Evolutionary conservation across 2,329 filamentous ascomycete species (phyloP).

Genomic region (Apiospora saccharicola): DNA sequence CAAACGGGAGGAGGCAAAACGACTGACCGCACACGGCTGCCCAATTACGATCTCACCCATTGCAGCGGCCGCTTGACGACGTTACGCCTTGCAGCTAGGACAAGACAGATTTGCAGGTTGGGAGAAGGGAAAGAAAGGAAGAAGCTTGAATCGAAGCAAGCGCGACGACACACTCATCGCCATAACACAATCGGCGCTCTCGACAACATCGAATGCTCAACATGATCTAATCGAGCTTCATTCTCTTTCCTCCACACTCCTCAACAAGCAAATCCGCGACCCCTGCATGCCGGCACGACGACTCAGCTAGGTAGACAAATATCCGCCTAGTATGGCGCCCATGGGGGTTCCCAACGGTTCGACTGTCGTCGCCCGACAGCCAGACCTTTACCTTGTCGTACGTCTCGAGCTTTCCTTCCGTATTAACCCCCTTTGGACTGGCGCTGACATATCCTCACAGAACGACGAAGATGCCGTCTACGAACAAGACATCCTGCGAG

Average conservation of each 20-base stretch:
- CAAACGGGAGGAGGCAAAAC: conserved; percentile 9
- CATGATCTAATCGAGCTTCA: neutral
- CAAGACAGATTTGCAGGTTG: conserved; percentile 3
- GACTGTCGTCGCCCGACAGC: conserved; percentile 43
- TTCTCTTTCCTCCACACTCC: neutral
- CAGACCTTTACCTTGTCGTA: conserved; percentile 59
- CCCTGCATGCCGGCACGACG: conserved; percentile 10
- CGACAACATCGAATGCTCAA: neutral
- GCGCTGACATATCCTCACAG: conserved; percentile 52
- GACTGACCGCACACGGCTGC: neutral
- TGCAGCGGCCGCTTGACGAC: neutral
- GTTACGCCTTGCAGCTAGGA: neutral
- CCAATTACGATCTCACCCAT: neutral
- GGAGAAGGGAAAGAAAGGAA: neutral
- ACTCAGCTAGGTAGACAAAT: conserved; percentile 10
- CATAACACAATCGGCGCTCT: neutral
- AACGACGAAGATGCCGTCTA: conserved; percentile 91
- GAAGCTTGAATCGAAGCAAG: conserved; percentile 14
- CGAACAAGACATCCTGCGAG: conserved; percentile 92
- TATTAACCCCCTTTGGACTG: neutral
- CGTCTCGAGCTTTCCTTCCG: conserved; percentile 34
- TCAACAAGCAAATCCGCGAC: neutral
- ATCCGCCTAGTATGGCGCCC: conserved; percentile 36
- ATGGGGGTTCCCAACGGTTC: conserved; percentile 42
- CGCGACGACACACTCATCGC: neutral